Evolutionary conservation across 305 asterid genomes (phyloP), one percentile per base, ranked within the genome.

Genomic region (Ajuga reptans): DNA sequence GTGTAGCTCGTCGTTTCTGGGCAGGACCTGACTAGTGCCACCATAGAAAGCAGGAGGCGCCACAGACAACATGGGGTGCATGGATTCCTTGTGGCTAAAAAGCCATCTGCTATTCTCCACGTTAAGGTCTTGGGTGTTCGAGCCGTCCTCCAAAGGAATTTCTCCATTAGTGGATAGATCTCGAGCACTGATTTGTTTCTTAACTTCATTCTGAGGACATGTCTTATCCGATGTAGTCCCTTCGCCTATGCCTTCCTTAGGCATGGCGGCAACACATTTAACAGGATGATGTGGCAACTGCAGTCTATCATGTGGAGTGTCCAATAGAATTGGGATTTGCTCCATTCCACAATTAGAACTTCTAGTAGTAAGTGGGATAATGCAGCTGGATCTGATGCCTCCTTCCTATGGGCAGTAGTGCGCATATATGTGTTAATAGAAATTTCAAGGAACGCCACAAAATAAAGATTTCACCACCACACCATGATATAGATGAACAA

Each of bases 371-470:
- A 78, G 81, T 5, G 27, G 77, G 59, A 52, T 70, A 56, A 72
- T 84, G 75, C 67, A 59, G 65, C 68, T 64, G 60, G 79, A 69
- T 69, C 49, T 76, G 54, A 56, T 52, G 49, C 60, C 78, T 52
- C 78, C 82, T 68, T 77, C 92, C 96, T 89, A 76, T 71, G 64
- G 56, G 76, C 18, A 56, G 29, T 57, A 68, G 47, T 34, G 31
- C 6, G 14, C 74, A 56, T 55, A 4, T 3, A 59, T 27, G 65
- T 34, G 60, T 58, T 66, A 73, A 59, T 81, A 71, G 15, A 64
- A 47, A 49, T 73, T 56, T 60, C 41, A 65, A 27, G 63, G 17
- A 55, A 69, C 17, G 29, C 53, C 42, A 31, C 57, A 59, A 42
- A 68, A 39, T 39, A 42, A 27, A 36, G 9, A 36, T 36, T 36